These are phyloP conservation scores for Pseudogymnoascus pannorum DNA, from an alignment of 2,329 filamentous ascomycete genomes.

Conservation along the genomic window DNA sequence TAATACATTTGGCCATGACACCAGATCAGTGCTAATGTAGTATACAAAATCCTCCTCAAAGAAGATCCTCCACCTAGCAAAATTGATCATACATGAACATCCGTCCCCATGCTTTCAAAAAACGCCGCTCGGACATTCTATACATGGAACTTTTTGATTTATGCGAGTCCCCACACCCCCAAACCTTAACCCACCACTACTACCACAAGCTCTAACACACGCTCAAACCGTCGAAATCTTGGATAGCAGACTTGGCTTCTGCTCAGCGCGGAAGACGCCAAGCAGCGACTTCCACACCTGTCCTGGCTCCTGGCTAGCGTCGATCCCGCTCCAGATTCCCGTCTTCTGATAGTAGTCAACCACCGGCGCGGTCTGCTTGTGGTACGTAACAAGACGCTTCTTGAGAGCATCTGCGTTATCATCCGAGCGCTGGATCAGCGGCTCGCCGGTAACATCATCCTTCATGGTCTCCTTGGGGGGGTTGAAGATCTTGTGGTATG, in stretches of 20 bases:
- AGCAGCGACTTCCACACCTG: slow-evolving; percentile 93
- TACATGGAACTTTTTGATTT: slow-evolving; percentile 18
- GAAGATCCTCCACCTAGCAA: background rate
- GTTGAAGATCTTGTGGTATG: slow-evolving; percentile 99
- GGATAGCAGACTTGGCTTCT: slow-evolving; percentile 31
- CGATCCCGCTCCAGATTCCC: slow-evolving; percentile 92
- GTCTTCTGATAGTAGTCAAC: slow-evolving; percentile 96
- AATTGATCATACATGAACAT: slow-evolving; percentile 9
- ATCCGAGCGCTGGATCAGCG: slow-evolving; percentile 89
- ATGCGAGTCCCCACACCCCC: slow-evolving; percentile 20
- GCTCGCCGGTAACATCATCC: slow-evolving; percentile 95
- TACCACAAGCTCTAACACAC: slow-evolving; percentile 21
- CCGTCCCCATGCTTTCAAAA: slow-evolving; percentile 3
- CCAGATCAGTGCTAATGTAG: slow-evolving; percentile 8
- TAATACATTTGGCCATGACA: slow-evolving; percentile 9
- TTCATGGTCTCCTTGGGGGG: slow-evolving; percentile 90
- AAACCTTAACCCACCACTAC: slow-evolving; percentile 11
- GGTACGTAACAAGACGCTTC: slow-evolving; percentile 91
- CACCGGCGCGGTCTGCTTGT: slow-evolving; percentile 86
- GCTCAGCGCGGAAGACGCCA: slow-evolving; percentile 67
- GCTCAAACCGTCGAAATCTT: slow-evolving; percentile 23
- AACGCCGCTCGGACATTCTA: slow-evolving; percentile 7
- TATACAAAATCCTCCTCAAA: slow-evolving; percentile 1
- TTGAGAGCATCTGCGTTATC: slow-evolving; percentile 94
- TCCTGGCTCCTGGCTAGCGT: slow-evolving; percentile 91